Evolutionary conservation across 306 rosid species (phyloP), one percentile per base, ranked within the genome.

Genomic region (Prunus salicina): DNA sequence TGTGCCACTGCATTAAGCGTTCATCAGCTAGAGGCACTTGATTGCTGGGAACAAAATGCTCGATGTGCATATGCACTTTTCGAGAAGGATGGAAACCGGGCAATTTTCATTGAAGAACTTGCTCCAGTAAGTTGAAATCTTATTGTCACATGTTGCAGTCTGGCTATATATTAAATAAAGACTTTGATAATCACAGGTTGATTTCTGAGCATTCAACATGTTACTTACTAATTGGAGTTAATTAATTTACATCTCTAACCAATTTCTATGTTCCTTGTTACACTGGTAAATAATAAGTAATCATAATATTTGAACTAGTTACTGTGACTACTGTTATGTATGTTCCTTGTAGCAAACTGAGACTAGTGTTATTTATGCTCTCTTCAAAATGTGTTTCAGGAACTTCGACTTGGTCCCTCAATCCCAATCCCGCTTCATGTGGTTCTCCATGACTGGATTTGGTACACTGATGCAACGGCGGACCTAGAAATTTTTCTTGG

Each of bases 11-110:
- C 98, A 24, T 78, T 88, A 69, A 91, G 98, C 53, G 96, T 92
- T 43, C 96, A 96, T 85, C 98, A 96, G 88, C 93, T 96, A 14
- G 99, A 92, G 88, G 99, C 97, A 66, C 98, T 96, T 25, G 96
- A 89, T 74, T 91, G 89, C 1, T 96, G 99, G 99, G 99, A 96
- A 67, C 96, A 91, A 73, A 97, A 92, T 76, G 97, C 99, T 2
- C 97, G 94, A 55, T 90, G 97, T 73, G 98, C 98, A 8, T 96
- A 89, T 61, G 99, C 92, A 75, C 96, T 92, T 76, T 96, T 96
- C 2, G 98, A 96, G 67, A 92, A 96, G 85, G 91, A 89, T 13
- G 99, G 99, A 71, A 96, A 96, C 82, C 82, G 97, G 75, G 97
- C 96, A 61, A 96, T 96, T 73, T 89, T 92, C 63, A 92, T 96